Evolutionary conservation across 2,329 filamentous ascomycete species (phyloP).

Genomic region (Phyllosticta citriasiana): DNA sequence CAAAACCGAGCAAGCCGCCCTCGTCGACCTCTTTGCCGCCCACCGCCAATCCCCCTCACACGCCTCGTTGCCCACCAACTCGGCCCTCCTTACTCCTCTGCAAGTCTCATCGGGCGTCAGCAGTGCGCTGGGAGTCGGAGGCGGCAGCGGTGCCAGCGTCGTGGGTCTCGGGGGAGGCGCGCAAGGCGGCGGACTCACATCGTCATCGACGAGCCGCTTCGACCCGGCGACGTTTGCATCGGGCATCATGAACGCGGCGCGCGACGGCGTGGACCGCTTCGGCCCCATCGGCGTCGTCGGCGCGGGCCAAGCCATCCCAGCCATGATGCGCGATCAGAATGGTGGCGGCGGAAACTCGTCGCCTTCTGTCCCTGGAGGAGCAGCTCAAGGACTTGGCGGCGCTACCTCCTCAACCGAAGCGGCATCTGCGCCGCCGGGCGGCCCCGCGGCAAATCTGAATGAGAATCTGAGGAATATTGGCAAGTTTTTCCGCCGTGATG

Average conservation of each 20-base stretch:
- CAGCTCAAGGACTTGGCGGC: constrained; percentile 15
- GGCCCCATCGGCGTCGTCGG: constrained; percentile 44
- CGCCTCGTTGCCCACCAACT: constrained; percentile 47
- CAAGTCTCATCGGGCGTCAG: constrained; percentile 25
- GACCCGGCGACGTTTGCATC: constrained; percentile 77
- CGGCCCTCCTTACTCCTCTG: constrained; percentile 27
- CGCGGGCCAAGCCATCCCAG: constrained; percentile 23
- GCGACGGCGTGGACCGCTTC: constrained; percentile 72
- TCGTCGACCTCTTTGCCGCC: constrained; percentile 84
- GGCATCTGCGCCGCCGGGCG: constrained; percentile 10
- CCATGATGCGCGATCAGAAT: constrained; percentile 14
- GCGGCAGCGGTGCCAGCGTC: constrained; percentile 15
- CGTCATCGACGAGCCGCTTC: constrained; percentile 38
- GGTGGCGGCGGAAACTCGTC: constrained; percentile 13
- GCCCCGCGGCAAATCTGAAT: constrained; percentile 63
- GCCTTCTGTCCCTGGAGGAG: constrained; percentile 1
- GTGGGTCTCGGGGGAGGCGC: constrained; percentile 33
- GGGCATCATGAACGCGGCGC: constrained; percentile 76
- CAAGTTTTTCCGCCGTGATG: constrained; percentile 88
- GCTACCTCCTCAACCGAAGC: not conserved
- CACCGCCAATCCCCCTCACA: constrained; percentile 60
- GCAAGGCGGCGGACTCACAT: constrained; percentile 21
- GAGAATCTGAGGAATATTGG: constrained; percentile 93
- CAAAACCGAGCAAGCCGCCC: constrained; percentile 68
- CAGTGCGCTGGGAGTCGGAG: constrained; percentile 36